Percentiles rank a stretch among this genome's conserved stretches.
phyloP scores from a whole-genome alignment of 2,329 filamentous ascomycete species.

The Fusarium nisikadoi region DNA sequence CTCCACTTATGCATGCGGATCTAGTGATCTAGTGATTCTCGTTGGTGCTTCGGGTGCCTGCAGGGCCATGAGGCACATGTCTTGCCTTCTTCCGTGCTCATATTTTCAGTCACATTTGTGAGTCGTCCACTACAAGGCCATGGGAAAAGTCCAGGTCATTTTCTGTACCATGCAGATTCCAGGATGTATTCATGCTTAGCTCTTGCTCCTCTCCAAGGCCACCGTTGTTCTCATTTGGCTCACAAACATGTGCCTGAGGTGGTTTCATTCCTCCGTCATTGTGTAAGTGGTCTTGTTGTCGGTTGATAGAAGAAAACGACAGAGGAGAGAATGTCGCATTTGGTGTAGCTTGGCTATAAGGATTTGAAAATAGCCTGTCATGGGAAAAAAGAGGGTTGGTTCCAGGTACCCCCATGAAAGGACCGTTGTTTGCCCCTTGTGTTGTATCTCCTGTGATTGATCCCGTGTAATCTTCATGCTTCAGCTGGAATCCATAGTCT shows the following conservation, averaged over 20 bases:
- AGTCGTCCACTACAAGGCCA: conserved; percentile 39
- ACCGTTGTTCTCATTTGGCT: conserved; percentile 33
- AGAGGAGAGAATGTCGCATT: conserved; percentile 41
- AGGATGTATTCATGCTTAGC: conserved; percentile 35
- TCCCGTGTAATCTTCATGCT: conserved; percentile 43
- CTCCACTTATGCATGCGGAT: neutral
- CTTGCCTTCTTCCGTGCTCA: neutral
- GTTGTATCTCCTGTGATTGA: conserved; percentile 33
- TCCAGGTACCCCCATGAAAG: conserved; percentile 46
- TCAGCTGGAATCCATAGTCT: conserved; percentile 41
- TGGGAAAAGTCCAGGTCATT: conserved; percentile 39
- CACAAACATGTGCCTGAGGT: conserved; percentile 42
- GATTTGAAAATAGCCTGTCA: conserved; percentile 45
- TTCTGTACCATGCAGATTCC: conserved; percentile 40
- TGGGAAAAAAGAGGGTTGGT: conserved; percentile 49
- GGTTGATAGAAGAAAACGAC: conserved; percentile 47
- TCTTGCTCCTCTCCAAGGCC: conserved; percentile 42
- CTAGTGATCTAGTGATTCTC: neutral
- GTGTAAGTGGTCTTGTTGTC: conserved; percentile 33
- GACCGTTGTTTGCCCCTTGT: conserved; percentile 32
- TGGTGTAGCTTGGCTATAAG: conserved; percentile 40
- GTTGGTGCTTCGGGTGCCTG: neutral
- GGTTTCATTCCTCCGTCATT: conserved; percentile 37
- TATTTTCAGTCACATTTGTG: conserved; percentile 36
- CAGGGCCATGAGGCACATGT: neutral